Evolutionary conservation across 257 asterid genomes (phyloP), one percentile per base, ranked within the genome.

Genomic region (Fraxinus quadrangulata): DNA sequence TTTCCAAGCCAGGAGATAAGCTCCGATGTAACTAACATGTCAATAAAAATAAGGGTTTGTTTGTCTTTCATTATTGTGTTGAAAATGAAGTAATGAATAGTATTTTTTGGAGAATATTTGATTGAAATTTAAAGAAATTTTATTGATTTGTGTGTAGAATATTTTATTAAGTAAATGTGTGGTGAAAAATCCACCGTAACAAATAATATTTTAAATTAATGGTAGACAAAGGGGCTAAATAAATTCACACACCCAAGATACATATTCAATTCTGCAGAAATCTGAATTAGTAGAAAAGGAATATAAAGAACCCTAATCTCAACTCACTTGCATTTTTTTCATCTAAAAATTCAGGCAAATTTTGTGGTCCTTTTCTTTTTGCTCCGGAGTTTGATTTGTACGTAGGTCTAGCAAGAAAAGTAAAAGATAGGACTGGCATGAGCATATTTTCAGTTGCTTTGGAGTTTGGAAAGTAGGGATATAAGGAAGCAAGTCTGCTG

Each of bases 401-500:
- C 30, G 67, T 59, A 21, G 67, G 67, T 59, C 28, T n/a, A 59
- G 30, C 28, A 59, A 59, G 67, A 56, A 47, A 79, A 65, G 73
- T 75, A 66, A 24, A 65, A 71, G 71, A 26, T 34, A 33, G 47
- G 59, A 13, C 9, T 54, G 26, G 65, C 65, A 54, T 63, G 75
- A 21, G 75, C 65, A 71, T 71, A 36, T 71, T 71, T 71, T 21
- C 8, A 10, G 54, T 45, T 47, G 76, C 69, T 73, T 77, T 56
- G 82, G 87, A 75, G 86, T 84, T 79, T 6, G 89, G 54, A 37
- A 86, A 82, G 92, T 82, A 74, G 78, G 84, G 85, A 75, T 77
- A 84, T 80, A 61, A 83, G 86, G 85, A 83, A 86, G 84, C 90
- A 88, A 67, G 45, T 21, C 81, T 77, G 79, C 86, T 82, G 80